These are phyloP conservation scores for Kluyveromyces siamensis DNA, from an alignment of 805 yeast species.

Conservation along the genomic window DNA sequence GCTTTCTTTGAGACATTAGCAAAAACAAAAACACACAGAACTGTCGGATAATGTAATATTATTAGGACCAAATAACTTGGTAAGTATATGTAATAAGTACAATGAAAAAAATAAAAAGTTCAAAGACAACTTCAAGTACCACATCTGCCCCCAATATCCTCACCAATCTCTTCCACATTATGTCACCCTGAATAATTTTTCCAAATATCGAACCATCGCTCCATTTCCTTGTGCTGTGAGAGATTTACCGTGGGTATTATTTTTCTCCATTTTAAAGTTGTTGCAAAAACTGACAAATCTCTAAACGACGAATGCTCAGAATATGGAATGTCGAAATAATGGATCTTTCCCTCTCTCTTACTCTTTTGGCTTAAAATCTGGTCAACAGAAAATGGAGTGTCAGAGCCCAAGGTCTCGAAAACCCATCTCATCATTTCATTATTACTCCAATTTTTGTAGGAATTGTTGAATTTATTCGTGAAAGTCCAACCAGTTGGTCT, in stretches of 20 bases:
- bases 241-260: slow-evolving; percentile 76
- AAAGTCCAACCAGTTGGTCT: slow-evolving; percentile 92
- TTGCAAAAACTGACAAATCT: slow-evolving; percentile 63
- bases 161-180: neutral
- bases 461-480: slow-evolving; percentile 16
- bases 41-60: neutral
- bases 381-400: slow-evolving; percentile 14
- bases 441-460: slow-evolving; percentile 10
- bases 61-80: neutral
- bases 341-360: slow-evolving; percentile 6
- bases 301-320: slow-evolving; percentile 89
- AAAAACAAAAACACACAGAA: neutral
- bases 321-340: slow-evolving; percentile 63
- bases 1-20: neutral
- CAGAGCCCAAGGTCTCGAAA: slow-evolving; percentile 13
- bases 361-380: slow-evolving; percentile 3
- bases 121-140: no score
- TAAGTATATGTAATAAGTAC: neutral
- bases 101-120: neutral
- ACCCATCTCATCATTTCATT: slow-evolving; percentile 9
- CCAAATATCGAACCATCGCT: slow-evolving; percentile 31
- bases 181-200: slow-evolving; percentile 4
- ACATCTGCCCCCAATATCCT: no score
- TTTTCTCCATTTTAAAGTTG: slow-evolving; percentile 37
- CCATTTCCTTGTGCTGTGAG: slow-evolving; percentile 23